Evolutionary conservation across 208 protist genomes (phyloP), one percentile per base, ranked within the genome.

Genomic region (Crithidia sp.): DNA sequence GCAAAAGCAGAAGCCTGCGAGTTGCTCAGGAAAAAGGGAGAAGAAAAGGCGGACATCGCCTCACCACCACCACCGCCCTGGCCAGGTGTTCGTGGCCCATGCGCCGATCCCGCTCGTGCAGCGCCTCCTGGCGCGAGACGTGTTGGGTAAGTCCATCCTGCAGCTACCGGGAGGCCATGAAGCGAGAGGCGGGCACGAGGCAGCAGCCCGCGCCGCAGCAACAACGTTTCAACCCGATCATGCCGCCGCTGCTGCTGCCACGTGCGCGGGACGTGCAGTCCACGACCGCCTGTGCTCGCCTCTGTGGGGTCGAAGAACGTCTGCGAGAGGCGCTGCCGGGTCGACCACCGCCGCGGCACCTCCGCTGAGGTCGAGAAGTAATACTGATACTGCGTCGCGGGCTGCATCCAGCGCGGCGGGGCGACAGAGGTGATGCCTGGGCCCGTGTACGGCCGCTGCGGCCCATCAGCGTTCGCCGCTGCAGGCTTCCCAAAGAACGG

Each of bases 231-330:
- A 28, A 52, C 49, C 13, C 45, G 17, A 43, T 70, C 65, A 17
- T 58, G 56, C 13, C 55, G 74, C 10, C 44, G 50, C 74, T 79
- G 74, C 67, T 79, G 67, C 54, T 70, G 67, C 74, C 74, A 79
- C 9, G 67, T 69, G 43, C 74, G 74, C 7, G 37, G 47, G 3
- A 57, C 28, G 54, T 44, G 55, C 43, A 5, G 50, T 44, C 10
- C n/a, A 3, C 67, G 40, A 0, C 45, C 28, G 39, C n/a, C 43
- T 9, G 28, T 5, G 39, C 49, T 10, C 2, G 16, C 8, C 12
- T 12, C 57, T 9, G 8, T n/a, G 4, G 44, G n/a, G n/a, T 47
- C 7, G 9, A 9, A 6, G 41, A 10, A 59, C 9, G 6, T 5
- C 49, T 41, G 17, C 12, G 10, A 40, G 4, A 0, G 12, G 50